Base-by-base conservation (phyloP, 306 rosid species). In the Citrullus amarus region DNA sequence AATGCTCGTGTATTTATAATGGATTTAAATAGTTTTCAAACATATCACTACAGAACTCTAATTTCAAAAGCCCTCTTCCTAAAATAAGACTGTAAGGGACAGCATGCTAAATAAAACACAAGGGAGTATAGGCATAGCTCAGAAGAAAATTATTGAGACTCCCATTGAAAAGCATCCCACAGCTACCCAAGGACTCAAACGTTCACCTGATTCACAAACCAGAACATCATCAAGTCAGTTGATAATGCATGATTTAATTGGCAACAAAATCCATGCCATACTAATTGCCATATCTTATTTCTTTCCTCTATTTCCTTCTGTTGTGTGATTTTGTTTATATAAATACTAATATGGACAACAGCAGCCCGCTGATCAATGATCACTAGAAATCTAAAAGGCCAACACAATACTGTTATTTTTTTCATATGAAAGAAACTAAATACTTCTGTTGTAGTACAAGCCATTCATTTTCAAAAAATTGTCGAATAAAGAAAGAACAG, bases 131-230 rank as follows among this genome's bases (percentile, higher is more conserved):
- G 63, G 48, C 62, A 74, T 54, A 36, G 28, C 80, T 85, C 70
- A 89, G 90, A 86, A 88, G 83, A 90, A 88, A 41, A 90, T 80
- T 75, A 87, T 80, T 13, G 90, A 86, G 68, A 90, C 86, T 51
- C 90, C 93, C 90, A 90, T 90, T 66, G 82, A 59, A 80, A 90
- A 84, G 83, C 93, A 90, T 50, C 91, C 91, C 58, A 78, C 80
- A 68, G 90, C 86, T 78, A 90, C 91, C 78, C 93, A 90, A 3
- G 91, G 91, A 78, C 93, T 88, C 80, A 90, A 85, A 20, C 93
- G 93, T 79, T 90, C 90, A 83, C 93, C 91, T 90, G 87, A 66
- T 77, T 73, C 80, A 83, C 68, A 66, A 83, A 82, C 55, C 76
- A 78, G 48, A 59, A 39, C 61, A 74, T 54, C 78, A 74, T 1